Evolutionary conservation across 2,329 filamentous ascomycete genomes (phyloP).

Genomic region (Penicillium concentricum): DNA sequence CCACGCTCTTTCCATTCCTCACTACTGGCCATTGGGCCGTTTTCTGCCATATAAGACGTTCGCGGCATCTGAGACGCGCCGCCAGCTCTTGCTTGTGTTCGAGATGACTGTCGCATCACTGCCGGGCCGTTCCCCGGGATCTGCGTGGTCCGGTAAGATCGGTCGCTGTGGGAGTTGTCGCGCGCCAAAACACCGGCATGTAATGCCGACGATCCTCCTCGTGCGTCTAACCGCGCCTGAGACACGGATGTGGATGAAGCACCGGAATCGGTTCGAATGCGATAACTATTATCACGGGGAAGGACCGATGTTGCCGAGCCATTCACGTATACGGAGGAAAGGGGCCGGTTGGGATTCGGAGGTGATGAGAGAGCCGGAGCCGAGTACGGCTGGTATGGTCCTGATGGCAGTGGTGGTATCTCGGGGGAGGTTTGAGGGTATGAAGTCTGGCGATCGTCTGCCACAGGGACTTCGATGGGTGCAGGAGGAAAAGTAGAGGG

Average conservation of each 20-base stretch:
- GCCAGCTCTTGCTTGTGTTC: conserved; percentile 59
- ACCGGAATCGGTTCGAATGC: conserved; percentile 60
- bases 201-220: conserved; percentile 59
- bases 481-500: conserved; percentile 22
- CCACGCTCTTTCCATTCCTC: conserved; percentile 97
- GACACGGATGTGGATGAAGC: conserved; percentile 57
- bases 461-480: conserved; percentile 22
- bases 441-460: conserved; percentile 45
- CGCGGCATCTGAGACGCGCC: conserved; percentile 37
- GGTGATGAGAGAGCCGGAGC: conserved; percentile 42
- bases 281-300: conserved; percentile 48
- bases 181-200: conserved; percentile 62
- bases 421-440: conserved; percentile 43
- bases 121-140: conserved; percentile 60
- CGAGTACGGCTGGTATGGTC: conserved; percentile 46
- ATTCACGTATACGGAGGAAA: conserved; percentile 51
- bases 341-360: conserved; percentile 43
- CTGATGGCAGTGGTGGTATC: conserved; percentile 38
- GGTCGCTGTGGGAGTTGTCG: conserved; percentile 68
- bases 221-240: conserved; percentile 62
- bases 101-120: conserved; percentile 74
- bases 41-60: conserved; percentile 55
- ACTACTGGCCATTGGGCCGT: conserved; percentile 62
- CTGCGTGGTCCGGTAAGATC: conserved; percentile 64
- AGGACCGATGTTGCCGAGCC: conserved; percentile 40